phyloP scores from a whole-genome alignment of 2,329 filamentous ascomycete species.

The Ophiostoma montium region DNA sequence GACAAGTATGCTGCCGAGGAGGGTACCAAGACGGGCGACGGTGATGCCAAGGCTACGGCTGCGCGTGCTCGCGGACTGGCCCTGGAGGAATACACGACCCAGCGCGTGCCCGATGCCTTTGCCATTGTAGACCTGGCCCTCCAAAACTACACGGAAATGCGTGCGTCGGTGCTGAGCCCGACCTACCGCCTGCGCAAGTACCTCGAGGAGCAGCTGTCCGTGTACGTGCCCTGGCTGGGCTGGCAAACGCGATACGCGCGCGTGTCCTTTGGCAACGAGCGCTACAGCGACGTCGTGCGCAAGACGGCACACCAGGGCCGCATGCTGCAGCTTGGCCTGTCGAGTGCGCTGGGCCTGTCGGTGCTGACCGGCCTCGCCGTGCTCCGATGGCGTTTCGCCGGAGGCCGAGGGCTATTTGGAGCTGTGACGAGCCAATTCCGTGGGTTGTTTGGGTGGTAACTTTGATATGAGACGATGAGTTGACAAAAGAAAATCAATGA shows the following conservation, averaged over 20 bases:
- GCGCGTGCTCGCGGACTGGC: slow-evolving; percentile 43
- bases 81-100: slow-evolving; percentile 58
- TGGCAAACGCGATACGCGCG: slow-evolving; percentile 89
- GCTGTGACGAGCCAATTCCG: background rate
- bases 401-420: background rate
- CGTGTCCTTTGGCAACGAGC: slow-evolving; percentile 85
- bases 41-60: slow-evolving; percentile 34
- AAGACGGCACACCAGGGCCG: slow-evolving; percentile 56
- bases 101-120: slow-evolving; percentile 65
- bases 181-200: slow-evolving; percentile 70
- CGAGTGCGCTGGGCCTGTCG: slow-evolving; percentile 19
- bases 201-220: slow-evolving; percentile 70
- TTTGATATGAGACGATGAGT: too few species aligned
- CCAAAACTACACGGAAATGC: slow-evolving; percentile 90
- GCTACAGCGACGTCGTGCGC: slow-evolving; percentile 69
- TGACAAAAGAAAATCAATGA: too few species aligned
- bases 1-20: slow-evolving; percentile 45
- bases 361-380: slow-evolving; percentile 10
- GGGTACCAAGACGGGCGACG: slow-evolving; percentile 13
- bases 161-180: slow-evolving; percentile 63
- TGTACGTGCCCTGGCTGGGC: slow-evolving; percentile 61
- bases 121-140: slow-evolving; percentile 87
- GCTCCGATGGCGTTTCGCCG: slow-evolving; percentile 6
- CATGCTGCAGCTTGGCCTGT: slow-evolving; percentile 35
- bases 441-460: background rate